These are phyloP conservation scores for Cenchrus americanus DNA, from an alignment of 176 grass and related monocot species.

Conservation along the genomic window DNA sequence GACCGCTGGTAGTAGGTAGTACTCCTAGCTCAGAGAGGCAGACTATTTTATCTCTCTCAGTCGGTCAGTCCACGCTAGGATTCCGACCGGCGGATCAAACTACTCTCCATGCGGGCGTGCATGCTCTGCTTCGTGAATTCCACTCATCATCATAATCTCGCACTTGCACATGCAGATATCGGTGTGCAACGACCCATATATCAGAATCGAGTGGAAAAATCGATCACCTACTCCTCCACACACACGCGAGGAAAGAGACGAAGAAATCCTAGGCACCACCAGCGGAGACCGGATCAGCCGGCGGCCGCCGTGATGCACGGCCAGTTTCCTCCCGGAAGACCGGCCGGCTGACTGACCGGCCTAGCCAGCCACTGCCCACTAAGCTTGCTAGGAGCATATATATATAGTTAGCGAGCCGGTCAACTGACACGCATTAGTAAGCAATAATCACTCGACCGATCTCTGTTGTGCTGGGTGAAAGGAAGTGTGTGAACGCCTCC, in stretches of 20 bases:
- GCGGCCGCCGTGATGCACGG: constrained; percentile 39
- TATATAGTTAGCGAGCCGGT: background rate
- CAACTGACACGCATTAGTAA: background rate
- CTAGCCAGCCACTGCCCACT: background rate
- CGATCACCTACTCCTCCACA: background rate
- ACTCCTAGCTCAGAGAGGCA: too few species aligned
- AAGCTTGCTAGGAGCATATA: background rate
- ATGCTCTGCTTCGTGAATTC: background rate
- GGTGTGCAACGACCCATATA: background rate
- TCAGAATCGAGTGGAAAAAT: constrained; percentile 10
- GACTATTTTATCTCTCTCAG: background rate
- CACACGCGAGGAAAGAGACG: background rate
- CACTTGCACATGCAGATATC: background rate
- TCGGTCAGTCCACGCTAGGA: background rate
- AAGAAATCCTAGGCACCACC: background rate
- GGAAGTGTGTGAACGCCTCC: constrained; percentile 26
- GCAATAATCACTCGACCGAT: too few species aligned
- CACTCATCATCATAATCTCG: background rate
- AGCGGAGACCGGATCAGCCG: constrained; percentile 1
- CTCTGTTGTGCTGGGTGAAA: background rate
- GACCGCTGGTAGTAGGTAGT: background rate
- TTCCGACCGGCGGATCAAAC: background rate
- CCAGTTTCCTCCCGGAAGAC: constrained; percentile 23
- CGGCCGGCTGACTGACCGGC: background rate
- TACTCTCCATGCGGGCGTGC: too few species aligned